These are phyloP conservation scores for Dichotomocladium elegans DNA, from an alignment of 371 early-diverging fungal genomes.

Conservation along the genomic window DNA sequence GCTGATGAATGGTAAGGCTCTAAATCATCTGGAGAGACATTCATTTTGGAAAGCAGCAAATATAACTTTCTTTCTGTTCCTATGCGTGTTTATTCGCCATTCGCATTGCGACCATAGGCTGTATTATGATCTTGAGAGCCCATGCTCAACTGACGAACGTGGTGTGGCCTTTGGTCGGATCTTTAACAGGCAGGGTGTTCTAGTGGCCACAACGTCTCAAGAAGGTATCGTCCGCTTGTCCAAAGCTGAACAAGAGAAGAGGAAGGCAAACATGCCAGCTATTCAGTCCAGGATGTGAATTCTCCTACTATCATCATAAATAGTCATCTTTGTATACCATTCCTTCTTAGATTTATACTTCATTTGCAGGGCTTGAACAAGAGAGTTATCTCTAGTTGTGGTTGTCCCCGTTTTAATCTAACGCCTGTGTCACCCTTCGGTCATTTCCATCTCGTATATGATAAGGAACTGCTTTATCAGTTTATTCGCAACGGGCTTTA, in stretches of 20 bases:
- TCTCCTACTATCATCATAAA: too few relatives aligned
- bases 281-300: background rate
- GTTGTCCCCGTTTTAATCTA: too few relatives aligned
- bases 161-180: slow-evolving; percentile 81
- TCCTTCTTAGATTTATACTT: too few relatives aligned
- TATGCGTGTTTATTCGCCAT: background rate
- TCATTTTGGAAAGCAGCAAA: too few relatives aligned
- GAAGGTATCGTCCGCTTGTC: slow-evolving; percentile 63
- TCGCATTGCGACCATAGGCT: slow-evolving; percentile 39
- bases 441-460: too few relatives aligned
- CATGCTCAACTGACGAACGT: slow-evolving; percentile 67
- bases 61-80: background rate
- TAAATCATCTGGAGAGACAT: too few relatives aligned
- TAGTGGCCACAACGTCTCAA: slow-evolving; percentile 73
- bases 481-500: too few relatives aligned
- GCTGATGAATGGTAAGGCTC: slow-evolving; percentile 78
- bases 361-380: too few relatives aligned
- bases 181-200: slow-evolving; percentile 70
- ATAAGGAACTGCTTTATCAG: too few relatives aligned
- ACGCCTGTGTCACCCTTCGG: too few relatives aligned
- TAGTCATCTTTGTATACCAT: too few relatives aligned
- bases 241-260: slow-evolving; percentile 18
- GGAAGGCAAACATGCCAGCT: background rate
- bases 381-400: too few relatives aligned
- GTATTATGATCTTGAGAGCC: slow-evolving; percentile 71